Conservation (phyloP, 148 eudicot species). For the Spergularia bocconei region DNA sequence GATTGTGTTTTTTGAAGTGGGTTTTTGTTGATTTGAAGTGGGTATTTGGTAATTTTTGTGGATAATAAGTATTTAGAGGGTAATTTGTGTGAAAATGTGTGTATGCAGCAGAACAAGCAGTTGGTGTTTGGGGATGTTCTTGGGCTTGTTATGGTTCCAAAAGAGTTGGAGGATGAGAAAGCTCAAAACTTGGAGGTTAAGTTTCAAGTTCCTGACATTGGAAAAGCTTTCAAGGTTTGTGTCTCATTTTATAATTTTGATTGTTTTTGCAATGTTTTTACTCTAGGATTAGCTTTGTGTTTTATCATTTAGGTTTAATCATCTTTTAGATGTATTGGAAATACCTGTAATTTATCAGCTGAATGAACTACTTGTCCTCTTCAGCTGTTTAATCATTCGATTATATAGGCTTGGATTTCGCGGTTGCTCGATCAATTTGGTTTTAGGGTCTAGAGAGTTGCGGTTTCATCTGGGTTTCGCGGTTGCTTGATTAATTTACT, state of each 20-base stretch:
- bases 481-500: background rate
- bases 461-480: background rate
- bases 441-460: background rate
- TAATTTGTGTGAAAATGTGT: constrained; percentile 11
- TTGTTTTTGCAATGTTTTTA: background rate
- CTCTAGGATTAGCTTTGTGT: background rate
- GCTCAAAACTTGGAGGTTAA: constrained; percentile 33
- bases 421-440: too few species aligned
- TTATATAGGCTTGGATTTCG: too few species aligned
- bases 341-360: too few species aligned
- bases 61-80: background rate
- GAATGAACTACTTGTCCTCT: too few species aligned
- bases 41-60: background rate
- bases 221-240: constrained; percentile 41
- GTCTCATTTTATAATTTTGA: background rate
- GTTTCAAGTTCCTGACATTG: constrained; percentile 44
- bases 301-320: background rate
- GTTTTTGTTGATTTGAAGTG: constrained; percentile 14
- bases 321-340: too few species aligned
- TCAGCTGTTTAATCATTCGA: too few species aligned
- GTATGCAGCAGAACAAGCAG: constrained; percentile 57
- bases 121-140: constrained; percentile 57
- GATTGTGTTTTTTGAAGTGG: constrained; percentile 12
- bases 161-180: constrained; percentile 44
- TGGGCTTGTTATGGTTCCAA: constrained; percentile 51